Evolutionary conservation across 2,329 filamentous ascomycete genomes (phyloP), one percentile per base, ranked within the genome.

Genomic region (Exserohilum rostratum): DNA sequence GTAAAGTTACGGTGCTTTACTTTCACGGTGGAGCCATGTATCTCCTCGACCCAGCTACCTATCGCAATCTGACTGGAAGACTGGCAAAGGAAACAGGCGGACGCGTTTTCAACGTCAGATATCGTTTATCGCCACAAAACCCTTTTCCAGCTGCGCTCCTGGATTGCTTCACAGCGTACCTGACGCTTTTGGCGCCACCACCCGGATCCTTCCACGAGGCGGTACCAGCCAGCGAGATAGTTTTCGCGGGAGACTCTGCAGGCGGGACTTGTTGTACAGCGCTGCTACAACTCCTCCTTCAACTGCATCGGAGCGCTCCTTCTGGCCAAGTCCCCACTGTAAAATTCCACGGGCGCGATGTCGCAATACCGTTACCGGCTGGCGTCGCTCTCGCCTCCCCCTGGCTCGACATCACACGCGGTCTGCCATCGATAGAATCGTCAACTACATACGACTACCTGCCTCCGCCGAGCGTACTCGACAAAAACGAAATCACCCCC

Each of bases 1-100:
- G 78, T 45, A 82, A 84, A 3, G 81, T 83, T 1, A 91, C 88
- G 0, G 73, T 91, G 0, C 77, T 93, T 17, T 92, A 90, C 72
- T 83, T 93, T 64, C 89, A 93, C 72, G 89, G 90, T 57, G 90
- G 90, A 48, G 90, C 87, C 3, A 90, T 89, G 76, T 91, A 80
- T 61, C 81, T 91, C 25, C 82, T 88, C 66, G 90, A 93, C 64
- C 90, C 90, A 13, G 75, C 81, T 1, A 87, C 85, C 0, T 87
- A 91, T 66, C 84, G 90, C 2, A 71, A 78, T 0, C 75, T 82
- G 0, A 82, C 80, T 15, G 83, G 83, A 54, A 83, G 81, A 46
- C 76, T 93, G 12, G 88, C 89, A 18, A 86, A 87, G 67, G 71
- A 87, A 52, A 88, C 85, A 0, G 83, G 84, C 20, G 89, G 90